phyloP scores from a whole-genome alignment of 176 grass and related monocot genomes.

The bread wheat (Triticum aestivum) region IWGSC_CS_RefSeq_v2.1 NC_057809.1:416228917-416229416 shows the following conservation, averaged over 20 bases:
- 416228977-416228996: constrained; percentile 65
- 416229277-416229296: background rate
- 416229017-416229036: constrained; percentile 34
- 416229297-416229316: background rate
- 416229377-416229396: background rate
- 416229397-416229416: background rate
- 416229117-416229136: constrained; percentile 44
- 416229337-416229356: background rate
- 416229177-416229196: background rate
- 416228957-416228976: constrained; percentile 51
- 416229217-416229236: background rate
- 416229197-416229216: background rate
- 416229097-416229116: constrained; percentile 74
- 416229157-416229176: constrained; percentile 44
- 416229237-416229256: background rate
- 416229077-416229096: constrained; percentile 91
- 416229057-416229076: constrained; percentile 46
- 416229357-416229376: constrained; percentile 25
- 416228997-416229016: constrained; percentile 78
- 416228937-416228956: constrained; percentile 56
- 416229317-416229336: background rate
- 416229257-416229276: background rate
- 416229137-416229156: constrained; percentile 52
- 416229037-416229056: constrained; percentile 84
- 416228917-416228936: constrained; percentile 90